Conservation (phyloP, 306 rosid genomes). For the Trifolium subterraneum region DNA sequence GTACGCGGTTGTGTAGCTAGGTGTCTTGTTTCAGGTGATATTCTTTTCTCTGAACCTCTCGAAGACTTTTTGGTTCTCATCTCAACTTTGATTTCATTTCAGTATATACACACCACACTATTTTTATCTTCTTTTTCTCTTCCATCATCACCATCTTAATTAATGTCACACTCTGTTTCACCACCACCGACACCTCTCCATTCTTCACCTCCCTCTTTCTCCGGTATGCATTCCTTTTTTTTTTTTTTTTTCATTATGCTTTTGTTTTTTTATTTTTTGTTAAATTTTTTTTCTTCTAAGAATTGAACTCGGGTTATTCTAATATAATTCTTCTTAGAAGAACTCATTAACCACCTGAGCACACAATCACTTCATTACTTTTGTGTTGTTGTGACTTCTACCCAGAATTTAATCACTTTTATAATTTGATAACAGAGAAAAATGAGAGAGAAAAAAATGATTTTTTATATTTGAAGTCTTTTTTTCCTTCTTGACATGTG, state of each 20-base stretch:
- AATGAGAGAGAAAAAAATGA: not conserved
- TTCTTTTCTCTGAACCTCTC: constrained; percentile 36
- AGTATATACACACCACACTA: not conserved
- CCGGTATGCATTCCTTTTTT: constrained; percentile 45
- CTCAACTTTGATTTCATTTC: not conserved
- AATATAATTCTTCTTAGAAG: no score
- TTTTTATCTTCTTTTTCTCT: not conserved
- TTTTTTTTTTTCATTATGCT: not conserved
- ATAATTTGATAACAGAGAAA: no score
- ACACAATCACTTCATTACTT: no score
- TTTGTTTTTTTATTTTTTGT: not conserved
- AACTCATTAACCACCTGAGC: not conserved
- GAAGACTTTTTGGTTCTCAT: constrained; percentile 34
- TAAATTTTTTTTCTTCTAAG: no score
- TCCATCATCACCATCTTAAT: no score
- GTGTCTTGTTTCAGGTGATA: constrained; percentile 37
- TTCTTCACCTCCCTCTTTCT: constrained; percentile 39
- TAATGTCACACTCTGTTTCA: no score
- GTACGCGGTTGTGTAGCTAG: constrained; percentile 37
- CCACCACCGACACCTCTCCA: constrained; percentile 68
- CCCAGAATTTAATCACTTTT: no score
- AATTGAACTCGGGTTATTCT: no score
- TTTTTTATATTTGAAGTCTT: not conserved
- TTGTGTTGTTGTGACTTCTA: no score
- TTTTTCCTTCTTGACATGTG: constrained; percentile 24